Evolutionary conservation across 495 filamentous ascomycete species (phyloP), one percentile per base, ranked within the genome.

Genomic region (Talaromyces stipitatus): DNA sequence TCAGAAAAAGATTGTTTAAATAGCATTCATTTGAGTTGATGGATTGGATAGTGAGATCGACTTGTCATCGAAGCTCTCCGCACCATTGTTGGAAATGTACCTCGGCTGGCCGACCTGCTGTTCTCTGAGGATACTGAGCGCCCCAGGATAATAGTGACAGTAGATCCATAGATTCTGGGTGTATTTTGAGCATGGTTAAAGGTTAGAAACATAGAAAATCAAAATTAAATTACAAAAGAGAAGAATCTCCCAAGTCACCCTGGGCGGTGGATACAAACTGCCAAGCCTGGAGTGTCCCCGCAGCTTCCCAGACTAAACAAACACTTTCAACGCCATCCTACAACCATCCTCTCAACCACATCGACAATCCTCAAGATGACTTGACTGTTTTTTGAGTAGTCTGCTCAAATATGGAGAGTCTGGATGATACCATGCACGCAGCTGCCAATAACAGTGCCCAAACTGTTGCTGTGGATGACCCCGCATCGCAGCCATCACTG

Each of bases 381-480:
- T 22, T 52, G 50, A 29, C 2, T 7, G 18, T n/a, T 28, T 30
- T 11, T 10, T n/a, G 16, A n/a, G n/a, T 36, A 36, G 33, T 41
- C 26, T 28, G 14, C 18, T 10, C 14, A 52, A 32, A n/a, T 9
- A 48, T 55, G 54, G 33, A 55, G 38, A 55, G 54, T 26, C 36
- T 55, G n/a, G 36, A 43, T 6, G 54, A 55, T 11, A 14, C 36
- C 2, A 20, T 38, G 32, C 54, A 23, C 23, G 54, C 24, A 27
- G 36, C 50, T 22, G 50, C 54, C 33, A 55, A 55, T 26, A 28
- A 55, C 38, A 46, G 54, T 30, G 54, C 54, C 54, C 32, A 55
- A 14, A 46, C 54, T 30, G 14, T 55, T 55, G 54, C 54, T 28
- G 32, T 23, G 2, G 54, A 55, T 28, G 32, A 24, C 7, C 54